phyloP scores from a whole-genome alignment of 2,329 filamentous ascomycete genomes.

The Microdochium trichocladiopsis region DNA sequence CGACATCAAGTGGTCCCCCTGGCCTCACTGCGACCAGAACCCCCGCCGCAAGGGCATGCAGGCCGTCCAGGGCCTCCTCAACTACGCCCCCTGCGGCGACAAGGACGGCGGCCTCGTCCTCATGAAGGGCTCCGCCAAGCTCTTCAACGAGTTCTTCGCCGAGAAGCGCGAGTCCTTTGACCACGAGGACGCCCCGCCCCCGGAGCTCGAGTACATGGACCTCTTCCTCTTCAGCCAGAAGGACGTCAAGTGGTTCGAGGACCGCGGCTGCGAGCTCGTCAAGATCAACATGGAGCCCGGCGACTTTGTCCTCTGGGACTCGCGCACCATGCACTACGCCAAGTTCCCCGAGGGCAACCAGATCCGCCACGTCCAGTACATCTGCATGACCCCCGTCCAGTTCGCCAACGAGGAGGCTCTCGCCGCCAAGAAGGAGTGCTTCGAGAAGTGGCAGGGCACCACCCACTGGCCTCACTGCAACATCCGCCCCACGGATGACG shows the following conservation, averaged over 20 bases:
- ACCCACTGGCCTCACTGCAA: constrained; percentile 33
- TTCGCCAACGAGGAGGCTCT: constrained; percentile 25
- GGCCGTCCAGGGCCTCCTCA: constrained; percentile 34
- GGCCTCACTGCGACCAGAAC: constrained; percentile 37
- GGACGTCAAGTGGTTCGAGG: constrained; percentile 33
- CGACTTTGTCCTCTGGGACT: constrained; percentile 37
- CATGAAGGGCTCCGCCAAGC: constrained; percentile 31
- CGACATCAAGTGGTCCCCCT: constrained; percentile 28
- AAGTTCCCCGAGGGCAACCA: constrained; percentile 23
- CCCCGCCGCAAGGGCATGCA: constrained; percentile 27
- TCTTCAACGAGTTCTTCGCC: constrained; percentile 36
- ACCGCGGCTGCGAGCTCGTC: constrained; percentile 25
- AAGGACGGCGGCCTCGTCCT: constrained; percentile 38
- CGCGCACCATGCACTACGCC: constrained; percentile 37
- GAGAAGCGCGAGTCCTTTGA: constrained; percentile 19
- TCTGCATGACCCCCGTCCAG: constrained; percentile 25
- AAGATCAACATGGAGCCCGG: constrained; percentile 33
- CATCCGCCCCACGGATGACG: constrained; percentile 23
- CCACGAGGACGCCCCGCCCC: constrained; percentile 21
- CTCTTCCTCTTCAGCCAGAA: constrained; percentile 32
- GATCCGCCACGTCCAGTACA: constrained; percentile 26
- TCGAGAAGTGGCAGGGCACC: constrained; percentile 23
- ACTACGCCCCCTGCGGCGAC: constrained; percentile 33
- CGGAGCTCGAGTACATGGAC: constrained; percentile 26
- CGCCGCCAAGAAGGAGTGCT: constrained; percentile 22